A percentile compares a stretch with the other conserved stretches of the same genome.
These are phyloP conservation scores for Aureobasidium pullulans DNA, from an alignment of 2,329 filamentous ascomycete species.

Conservation along the genomic window DNA sequence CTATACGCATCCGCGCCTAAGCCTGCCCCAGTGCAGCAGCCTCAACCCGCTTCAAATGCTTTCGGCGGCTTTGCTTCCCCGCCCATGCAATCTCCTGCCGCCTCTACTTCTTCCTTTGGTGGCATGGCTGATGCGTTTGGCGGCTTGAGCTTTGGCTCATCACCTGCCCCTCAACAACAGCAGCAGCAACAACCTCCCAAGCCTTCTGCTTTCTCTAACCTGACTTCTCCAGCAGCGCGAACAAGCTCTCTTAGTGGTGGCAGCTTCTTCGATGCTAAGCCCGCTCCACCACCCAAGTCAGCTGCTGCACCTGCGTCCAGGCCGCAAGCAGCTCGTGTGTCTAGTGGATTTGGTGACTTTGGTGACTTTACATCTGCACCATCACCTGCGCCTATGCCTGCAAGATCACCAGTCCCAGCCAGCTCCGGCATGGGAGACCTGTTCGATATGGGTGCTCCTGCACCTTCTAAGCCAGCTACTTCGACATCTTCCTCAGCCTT, in stretches of 20 bases:
- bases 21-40: constrained; percentile 54
- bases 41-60: constrained; percentile 35
- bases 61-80: constrained; percentile 63
- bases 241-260: constrained; percentile 56
- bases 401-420: constrained; percentile 40
- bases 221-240: constrained; percentile 44
- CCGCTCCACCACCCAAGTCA: constrained; percentile 30
- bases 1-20: constrained; percentile 81
- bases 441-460: constrained; percentile 60
- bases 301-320: constrained; percentile 42
- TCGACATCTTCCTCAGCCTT: constrained; percentile 60
- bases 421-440: constrained; percentile 59
- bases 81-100: constrained; percentile 32
- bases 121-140: constrained; percentile 76
- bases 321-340: constrained; percentile 42
- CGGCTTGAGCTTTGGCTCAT: constrained; percentile 49
- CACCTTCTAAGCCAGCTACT: constrained; percentile 29
- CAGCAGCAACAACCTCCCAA: constrained; percentile 40
- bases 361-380: constrained; percentile 60
- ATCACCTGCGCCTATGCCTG: constrained; percentile 38
- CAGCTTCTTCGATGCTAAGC: constrained; percentile 71
- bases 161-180: constrained; percentile 32
- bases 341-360: constrained; percentile 42
- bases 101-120: constrained; percentile 47
- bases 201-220: constrained; percentile 57